Base-by-base conservation (phyloP, 306 rosid species). In the Prunus mongolica region DNA sequence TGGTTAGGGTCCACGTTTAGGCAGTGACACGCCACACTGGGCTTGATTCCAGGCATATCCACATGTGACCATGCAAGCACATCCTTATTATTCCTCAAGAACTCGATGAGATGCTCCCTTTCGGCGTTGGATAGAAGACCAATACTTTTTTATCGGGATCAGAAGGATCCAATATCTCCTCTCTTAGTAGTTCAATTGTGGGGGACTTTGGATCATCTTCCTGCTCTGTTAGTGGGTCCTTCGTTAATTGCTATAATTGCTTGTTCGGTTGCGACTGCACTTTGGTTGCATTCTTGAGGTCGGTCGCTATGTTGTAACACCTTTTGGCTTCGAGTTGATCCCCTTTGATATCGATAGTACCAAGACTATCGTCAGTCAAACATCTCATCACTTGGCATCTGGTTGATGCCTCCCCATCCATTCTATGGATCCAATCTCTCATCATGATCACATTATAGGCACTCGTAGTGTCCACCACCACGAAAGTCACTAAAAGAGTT, bases 181-280 rank as follows among this genome's bases (percentile, higher is more conserved):
- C 55, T 0, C 15, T 12, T 3, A 50, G 0, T 50, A n/a, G 55
- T 14, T 50, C 55, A 4, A 1, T 50, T 14, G n/a, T 12, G 0
- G 0, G 5, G 19, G n/a, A n/a, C 19, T 50, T 16, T 12, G 6
- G 55, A 3, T 51, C 2, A 0, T 2, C 2, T 3, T 51, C 55
- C 0, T 32, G 34, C 34, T 30, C 1, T 4, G 1, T 4, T 30
- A 0, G 34, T 30, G 34, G 34, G 34, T 30, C 1, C 5, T 30
- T 5, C 5, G 0, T 30, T 30, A 30, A 30, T 30, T 30, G 0
- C 5, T 30, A 4, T 30, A 30, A 30, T 30, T 30, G 1, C 34
- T 0, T 0, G 1, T 30, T 30, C 1, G 0, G 34, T 4, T 4
- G 6, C 1, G 0, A 6, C 6, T 4, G 34, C 1, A 1, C 34